Evolutionary conservation across 2,329 filamentous ascomycete species (phyloP).

Genomic region (Fusarium hainanense): DNA sequence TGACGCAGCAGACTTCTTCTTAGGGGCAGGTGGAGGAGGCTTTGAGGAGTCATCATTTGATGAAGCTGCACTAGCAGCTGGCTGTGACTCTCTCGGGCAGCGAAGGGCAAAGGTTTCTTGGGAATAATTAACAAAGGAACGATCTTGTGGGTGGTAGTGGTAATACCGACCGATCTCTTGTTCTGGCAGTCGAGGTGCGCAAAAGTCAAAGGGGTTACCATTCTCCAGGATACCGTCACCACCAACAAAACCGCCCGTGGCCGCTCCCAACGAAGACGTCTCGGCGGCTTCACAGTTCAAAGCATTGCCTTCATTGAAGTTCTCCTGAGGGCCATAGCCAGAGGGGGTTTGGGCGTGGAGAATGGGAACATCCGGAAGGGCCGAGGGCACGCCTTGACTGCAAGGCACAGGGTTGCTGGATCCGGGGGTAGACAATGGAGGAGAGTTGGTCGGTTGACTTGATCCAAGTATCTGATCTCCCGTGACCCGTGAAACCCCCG

Average conservation of each 20-base stretch:
- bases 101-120: not conserved
- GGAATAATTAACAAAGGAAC: not conserved
- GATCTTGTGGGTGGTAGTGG: not conserved
- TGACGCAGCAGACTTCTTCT: not conserved
- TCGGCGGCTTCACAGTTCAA: not conserved
- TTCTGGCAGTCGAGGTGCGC: not conserved
- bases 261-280: not conserved
- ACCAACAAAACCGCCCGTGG: not conserved
- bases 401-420: not conserved
- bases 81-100: not conserved
- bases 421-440: not conserved
- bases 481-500: not conserved
- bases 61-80: not conserved
- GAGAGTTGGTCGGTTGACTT: not conserved
- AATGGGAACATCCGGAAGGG: not conserved
- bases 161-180: not conserved
- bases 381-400: not conserved
- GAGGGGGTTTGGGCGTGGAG: not conserved
- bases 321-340: not conserved
- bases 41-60: not conserved
- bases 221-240: not conserved
- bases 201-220: not conserved
- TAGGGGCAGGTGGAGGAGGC: not conserved
- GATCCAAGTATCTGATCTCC: not conserved
- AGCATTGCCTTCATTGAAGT: not conserved